Percentiles rank a stretch among this genome's conserved stretches.
Evolutionary conservation across 148 eudicot genomes (phyloP).

Genomic region (Rhododendron ovatum): DNA sequence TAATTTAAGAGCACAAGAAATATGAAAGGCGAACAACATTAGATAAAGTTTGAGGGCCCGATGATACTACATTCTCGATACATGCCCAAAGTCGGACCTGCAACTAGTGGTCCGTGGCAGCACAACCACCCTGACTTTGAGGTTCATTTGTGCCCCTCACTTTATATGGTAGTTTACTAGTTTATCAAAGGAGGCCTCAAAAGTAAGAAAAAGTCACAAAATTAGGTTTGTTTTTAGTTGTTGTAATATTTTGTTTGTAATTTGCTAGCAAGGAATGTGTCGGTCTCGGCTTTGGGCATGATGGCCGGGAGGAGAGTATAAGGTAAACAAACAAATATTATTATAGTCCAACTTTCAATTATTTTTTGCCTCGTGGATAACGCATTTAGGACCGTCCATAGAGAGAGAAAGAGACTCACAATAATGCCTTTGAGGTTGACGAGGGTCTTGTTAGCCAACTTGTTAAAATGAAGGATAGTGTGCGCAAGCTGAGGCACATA

Average conservation of each 20-base stretch:
- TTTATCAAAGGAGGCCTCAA: too few species aligned
- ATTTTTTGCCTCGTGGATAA: neutral
- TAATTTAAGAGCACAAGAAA: too few species aligned
- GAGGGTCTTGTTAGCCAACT: constrained; percentile 22
- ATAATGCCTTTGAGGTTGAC: constrained; percentile 73
- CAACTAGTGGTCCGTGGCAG: too few species aligned
- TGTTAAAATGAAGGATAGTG: constrained; percentile 45
- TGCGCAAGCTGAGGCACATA: constrained; percentile 85
- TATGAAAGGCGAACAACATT: too few species aligned
- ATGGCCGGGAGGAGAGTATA: neutral
- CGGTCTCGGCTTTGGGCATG: neutral
- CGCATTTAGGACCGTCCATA: neutral
- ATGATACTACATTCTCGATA: too few species aligned
- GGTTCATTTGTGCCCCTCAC: too few species aligned
- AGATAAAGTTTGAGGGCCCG: too few species aligned
- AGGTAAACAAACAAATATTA: too few species aligned
- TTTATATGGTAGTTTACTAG: too few species aligned
- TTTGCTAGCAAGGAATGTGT: neutral
- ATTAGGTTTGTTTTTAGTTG: neutral
- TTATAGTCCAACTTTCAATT: neutral
- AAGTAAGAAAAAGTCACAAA: neutral
- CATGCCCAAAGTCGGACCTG: too few species aligned
- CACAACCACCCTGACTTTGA: too few species aligned
- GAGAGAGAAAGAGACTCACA: constrained; percentile 32
- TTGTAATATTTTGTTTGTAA: neutral